These are phyloP conservation scores for Fomitopsis pulvina DNA, from an alignment of 768 basidiomycete species.

Conservation along the genomic window DNA sequence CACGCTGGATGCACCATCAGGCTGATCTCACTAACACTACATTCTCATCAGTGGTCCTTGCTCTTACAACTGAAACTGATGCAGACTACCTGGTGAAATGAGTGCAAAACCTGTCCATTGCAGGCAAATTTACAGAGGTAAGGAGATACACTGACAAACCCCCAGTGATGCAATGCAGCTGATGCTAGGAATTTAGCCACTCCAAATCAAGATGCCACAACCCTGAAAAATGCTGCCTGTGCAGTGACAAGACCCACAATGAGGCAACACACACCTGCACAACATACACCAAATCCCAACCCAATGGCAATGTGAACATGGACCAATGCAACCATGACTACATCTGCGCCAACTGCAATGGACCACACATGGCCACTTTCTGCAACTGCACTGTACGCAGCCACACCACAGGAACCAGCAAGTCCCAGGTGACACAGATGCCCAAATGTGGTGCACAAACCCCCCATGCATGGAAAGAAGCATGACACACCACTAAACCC, in stretches of 20 bases:
- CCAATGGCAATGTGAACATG: background rate
- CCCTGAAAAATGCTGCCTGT: background rate
- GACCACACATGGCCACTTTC: background rate
- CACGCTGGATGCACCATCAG: background rate
- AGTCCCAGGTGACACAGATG: background rate
- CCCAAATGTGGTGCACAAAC: background rate
- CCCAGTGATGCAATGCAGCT: background rate
- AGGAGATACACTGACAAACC: background rate
- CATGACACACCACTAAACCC: background rate
- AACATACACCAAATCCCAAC: background rate
- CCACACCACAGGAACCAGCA: background rate
- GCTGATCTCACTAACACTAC: background rate
- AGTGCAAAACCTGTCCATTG: background rate
- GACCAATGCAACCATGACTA: background rate
- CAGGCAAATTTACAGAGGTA: background rate
- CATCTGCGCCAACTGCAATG: background rate
- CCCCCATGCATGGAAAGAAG: background rate
- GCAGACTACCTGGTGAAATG: background rate
- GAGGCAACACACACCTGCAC: background rate
- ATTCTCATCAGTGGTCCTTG: background rate
- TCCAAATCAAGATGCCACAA: background rate
- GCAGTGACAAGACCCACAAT: background rate
- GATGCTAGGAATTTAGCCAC: background rate
- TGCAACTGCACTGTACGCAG: background rate
- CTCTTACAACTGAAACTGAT: background rate